These are phyloP conservation scores for Neospora caninum DNA, from an alignment of 169 alveolate genomes.

Conservation along the genomic window DNA sequence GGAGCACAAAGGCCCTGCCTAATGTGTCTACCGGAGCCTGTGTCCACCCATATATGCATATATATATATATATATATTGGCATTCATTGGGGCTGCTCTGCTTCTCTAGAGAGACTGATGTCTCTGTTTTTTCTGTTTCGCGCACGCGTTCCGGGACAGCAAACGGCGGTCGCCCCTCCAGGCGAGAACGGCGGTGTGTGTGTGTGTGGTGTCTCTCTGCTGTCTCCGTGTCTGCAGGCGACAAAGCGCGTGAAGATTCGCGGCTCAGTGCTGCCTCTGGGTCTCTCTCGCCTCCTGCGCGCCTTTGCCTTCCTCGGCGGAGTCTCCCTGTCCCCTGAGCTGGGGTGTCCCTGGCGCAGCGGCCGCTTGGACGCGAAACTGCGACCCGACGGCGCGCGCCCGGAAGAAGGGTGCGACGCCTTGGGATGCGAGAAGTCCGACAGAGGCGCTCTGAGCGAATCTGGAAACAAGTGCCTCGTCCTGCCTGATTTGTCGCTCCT, in stretches of 20 bases:
- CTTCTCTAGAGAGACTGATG: neutral
- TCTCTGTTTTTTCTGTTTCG: neutral
- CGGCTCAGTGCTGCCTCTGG: neutral
- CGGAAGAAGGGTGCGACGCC: too few species aligned
- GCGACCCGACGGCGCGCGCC: too few species aligned
- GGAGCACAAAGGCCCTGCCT: too few species aligned
- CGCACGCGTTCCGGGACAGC: neutral
- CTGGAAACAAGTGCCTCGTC: neutral
- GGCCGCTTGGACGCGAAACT: neutral
- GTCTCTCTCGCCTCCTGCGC: conserved; percentile 19
- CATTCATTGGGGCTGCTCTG: neutral
- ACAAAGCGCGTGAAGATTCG: neutral
- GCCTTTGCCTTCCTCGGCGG: conserved; percentile 25
- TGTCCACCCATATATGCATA: too few species aligned
- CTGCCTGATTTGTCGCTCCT: neutral
- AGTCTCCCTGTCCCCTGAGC: neutral
- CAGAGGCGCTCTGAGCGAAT: too few species aligned
- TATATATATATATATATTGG: too few species aligned
- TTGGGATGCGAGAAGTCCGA: too few species aligned
- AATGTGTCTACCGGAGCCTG: too few species aligned
- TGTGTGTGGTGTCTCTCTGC: neutral
- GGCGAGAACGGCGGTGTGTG: too few species aligned
- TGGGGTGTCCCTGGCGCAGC: neutral
- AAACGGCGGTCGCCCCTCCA: too few species aligned
- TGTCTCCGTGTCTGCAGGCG: neutral